Evolutionary conservation across 164 flowering plant genomes (phyloP).

Genomic region (Pachysandra terminalis): DNA sequence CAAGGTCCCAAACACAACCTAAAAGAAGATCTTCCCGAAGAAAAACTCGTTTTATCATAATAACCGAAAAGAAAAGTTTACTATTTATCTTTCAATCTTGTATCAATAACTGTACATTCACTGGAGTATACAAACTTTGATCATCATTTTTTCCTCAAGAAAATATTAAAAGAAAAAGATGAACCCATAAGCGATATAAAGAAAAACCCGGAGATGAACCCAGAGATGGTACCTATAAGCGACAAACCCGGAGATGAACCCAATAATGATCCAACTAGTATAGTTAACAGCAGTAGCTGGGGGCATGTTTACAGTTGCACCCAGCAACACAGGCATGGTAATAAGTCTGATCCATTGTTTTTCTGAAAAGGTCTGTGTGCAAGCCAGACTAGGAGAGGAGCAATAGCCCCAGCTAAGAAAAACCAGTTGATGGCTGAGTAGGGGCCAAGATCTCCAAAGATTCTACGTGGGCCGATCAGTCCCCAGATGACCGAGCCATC

Average conservation of each 20-base stretch:
- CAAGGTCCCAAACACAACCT: no score
- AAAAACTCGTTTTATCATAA: no score
- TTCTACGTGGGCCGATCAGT: conserved; percentile 28
- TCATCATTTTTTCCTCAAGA: no score
- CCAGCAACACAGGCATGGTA: conserved; percentile 33
- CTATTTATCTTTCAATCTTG: no score
- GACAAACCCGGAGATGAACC: conserved; percentile 27
- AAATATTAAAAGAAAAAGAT: no score
- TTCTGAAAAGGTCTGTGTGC: conserved; percentile 29
- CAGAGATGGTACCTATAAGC: conserved; percentile 24
- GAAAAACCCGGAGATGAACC: no score
- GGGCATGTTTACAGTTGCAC: conserved; percentile 31
- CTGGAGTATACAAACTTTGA: no score
- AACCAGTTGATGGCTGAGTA: conserved; percentile 38
- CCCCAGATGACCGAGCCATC: conserved; percentile 46
- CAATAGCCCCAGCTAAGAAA: conserved; percentile 30
- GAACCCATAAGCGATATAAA: no score
- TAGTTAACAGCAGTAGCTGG: conserved; percentile 33
- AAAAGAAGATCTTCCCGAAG: no score
- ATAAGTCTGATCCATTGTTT: conserved; percentile 36
- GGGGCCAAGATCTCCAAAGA: conserved; percentile 27
- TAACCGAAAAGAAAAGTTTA: no score
- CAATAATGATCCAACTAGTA: conserved; percentile 33
- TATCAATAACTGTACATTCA: no score
- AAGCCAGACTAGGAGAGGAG: conserved; percentile 31